Evolutionary conservation across 306 rosid genomes (phyloP), one percentile per base, ranked within the genome.

Genomic region (Potentilla sterilis): DNA sequence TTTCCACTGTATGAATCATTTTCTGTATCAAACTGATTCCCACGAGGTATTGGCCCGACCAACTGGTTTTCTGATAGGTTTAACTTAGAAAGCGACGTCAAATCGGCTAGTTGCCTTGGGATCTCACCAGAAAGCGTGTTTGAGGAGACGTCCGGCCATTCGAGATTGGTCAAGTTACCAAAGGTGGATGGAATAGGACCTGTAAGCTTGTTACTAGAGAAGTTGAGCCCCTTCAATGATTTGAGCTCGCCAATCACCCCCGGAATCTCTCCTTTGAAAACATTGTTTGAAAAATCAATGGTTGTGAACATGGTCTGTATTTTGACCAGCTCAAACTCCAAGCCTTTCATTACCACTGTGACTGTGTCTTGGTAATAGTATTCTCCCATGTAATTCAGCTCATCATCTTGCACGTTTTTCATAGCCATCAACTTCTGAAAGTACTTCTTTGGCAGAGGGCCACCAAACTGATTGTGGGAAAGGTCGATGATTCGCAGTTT

Each of bases 201-300:
- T 32, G 6, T 11, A 48, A 70, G 74, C 11, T 70, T 7, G 35
- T 70, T 70, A 4, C 32, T 11, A 16, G 74, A 70, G 7, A 70
- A 13, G 32, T 70, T 70, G 1, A 70, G 74, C 41, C 74, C 43
- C 22, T 44, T 70, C 14, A 70, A 34, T 47, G 74, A 70, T 18
- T 69, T 69, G 13, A 70, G 74, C 74, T 70, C 24, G 13, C 73
- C 21, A 8, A 69, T 69, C 5, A 47, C 46, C 11, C 6, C 21
- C 2, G 76, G 76, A 52, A 73, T 73, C 52, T 55, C 18, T 73
- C 77, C 55, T 2, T 0, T 21, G 54, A 73, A 73, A 57, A 9
- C 21, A 21, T 73, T 73, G 68, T 16, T 38, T 0, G 68, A 57
- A 16, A 73, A 57, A 73, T 73, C 77, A n/a, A 73, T 55, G 6